Percentiles rank a stretch among this genome's conserved stretches.
phyloP scores from a whole-genome alignment of 495 filamentous ascomycete species.

The Lasiosphaeria ovina region DNA sequence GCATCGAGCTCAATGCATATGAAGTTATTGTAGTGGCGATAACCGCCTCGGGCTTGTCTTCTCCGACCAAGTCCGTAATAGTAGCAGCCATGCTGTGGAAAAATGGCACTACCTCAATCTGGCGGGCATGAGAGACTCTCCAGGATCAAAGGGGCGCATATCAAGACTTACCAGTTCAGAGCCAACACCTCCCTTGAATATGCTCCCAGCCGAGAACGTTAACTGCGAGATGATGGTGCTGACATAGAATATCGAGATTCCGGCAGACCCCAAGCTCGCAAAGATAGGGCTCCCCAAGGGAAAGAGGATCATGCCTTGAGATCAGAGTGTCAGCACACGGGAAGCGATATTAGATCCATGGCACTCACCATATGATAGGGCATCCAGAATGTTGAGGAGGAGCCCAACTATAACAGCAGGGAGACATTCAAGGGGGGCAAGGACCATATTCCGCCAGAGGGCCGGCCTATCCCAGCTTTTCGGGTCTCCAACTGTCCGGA shows the following conservation, averaged over 20 bases:
- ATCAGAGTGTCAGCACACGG: background rate
- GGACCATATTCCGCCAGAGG: constrained; percentile 61
- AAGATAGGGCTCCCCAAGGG: constrained; percentile 85
- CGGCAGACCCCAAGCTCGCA: constrained; percentile 77
- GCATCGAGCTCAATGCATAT: constrained; percentile 84
- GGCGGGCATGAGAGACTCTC: constrained; percentile 16
- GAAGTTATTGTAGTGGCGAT: constrained; percentile 89
- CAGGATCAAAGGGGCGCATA: background rate
- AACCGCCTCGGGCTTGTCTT: constrained; percentile 77
- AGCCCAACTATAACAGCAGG: constrained; percentile 87
- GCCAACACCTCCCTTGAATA: constrained; percentile 88
- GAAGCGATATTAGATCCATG: background rate
- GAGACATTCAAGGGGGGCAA: constrained; percentile 65
- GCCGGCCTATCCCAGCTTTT: constrained; percentile 68
- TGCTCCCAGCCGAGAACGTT: constrained; percentile 85
- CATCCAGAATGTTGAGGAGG: constrained; percentile 89
- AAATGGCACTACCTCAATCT: constrained; percentile 96
- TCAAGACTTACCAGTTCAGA: constrained; percentile 75
- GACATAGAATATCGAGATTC: constrained; percentile 98
- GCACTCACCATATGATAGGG: constrained; percentile 80
- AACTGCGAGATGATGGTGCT: constrained; percentile 94
- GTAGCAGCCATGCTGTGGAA: constrained; percentile 96
- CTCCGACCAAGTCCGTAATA: constrained; percentile 74
- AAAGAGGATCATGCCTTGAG: constrained; percentile 85
- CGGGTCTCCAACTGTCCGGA: constrained; percentile 46